Evolutionary conservation across 192 early-diverging fungal species (phyloP), one percentile per base, ranked within the genome.

Genomic region (Coemansia sp.): DNA sequence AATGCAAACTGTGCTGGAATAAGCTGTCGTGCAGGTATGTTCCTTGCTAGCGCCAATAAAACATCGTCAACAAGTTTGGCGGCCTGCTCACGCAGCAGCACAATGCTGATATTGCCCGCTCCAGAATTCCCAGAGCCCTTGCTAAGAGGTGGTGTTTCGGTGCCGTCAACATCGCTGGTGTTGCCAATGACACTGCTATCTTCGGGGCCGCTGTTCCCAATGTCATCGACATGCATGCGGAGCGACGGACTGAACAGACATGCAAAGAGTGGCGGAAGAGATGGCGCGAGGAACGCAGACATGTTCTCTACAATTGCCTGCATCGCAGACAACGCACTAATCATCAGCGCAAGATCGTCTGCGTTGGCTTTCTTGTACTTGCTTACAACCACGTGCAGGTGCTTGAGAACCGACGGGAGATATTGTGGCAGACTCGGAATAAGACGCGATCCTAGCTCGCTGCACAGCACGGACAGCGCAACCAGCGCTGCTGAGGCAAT

Each of bases 361-460:
- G 77, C 69, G 1, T 82, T 42, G 7, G 65, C 76, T 6, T 41
- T 60, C 6, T 19, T 52, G 15, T 60, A 65, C 49, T 62, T 69
- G 42, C 51, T 58, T 11, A 56, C 46, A 8, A 67, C 85, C 6
- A 46, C 65, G 10, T 67, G 67, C 54, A 89, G 66, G 51, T 85
- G 84, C 41, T 88, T 82, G 46, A 95, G 81, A 16, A 94, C 84
- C 21, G 82, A 61, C 37, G 92, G 94, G 85, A 98, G 89, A 55
- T 94, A 91, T 78, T 91, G 90, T 61, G 93, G 91, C 63, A 98
- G 73, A 69, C 76, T 84, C 7, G 95, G 91, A 15, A 96, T 86
- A 16, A 89, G 81, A 40, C 92, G 89, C 48, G 92, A 72, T 22
- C 92, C 93, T 22, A 96, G 84, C 63, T 90, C 88, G 57, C 82